Base-by-base conservation (phyloP, 768 basidiomycete genomes). In the Austroboletus festivus region DNA sequence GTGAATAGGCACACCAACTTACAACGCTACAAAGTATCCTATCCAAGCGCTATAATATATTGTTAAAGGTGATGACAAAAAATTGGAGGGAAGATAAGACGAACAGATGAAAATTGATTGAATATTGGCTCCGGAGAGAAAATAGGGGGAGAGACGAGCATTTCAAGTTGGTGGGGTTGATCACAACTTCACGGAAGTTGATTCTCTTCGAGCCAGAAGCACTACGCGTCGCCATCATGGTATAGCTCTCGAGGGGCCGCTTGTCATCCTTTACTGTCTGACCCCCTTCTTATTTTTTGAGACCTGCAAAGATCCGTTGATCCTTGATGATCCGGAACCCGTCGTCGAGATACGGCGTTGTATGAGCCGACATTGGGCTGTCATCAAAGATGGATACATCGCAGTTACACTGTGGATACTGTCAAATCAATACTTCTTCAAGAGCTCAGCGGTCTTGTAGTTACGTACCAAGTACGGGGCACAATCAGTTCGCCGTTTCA, bases 91-190 rank as follows among this genome's bases (percentile, higher is more conserved):
- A 6, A 12, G 12, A 28, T 6, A 40, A 28, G 26, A 62, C 70
- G n/a, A 47, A 69, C 59, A 82, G 69, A 60, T 81, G 80, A 41
- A 81, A 80, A 34, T 73, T 72, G 50, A 72, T 62, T 3, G 75
- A 62, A 54, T 82, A 78, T 3, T 73, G 75, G 46, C 71, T 73
- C 24, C 60, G 50, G 19, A 82, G 62, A 44, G 74, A 74, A 53
- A 82, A 63, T 28, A 82, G 62, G 0, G 81, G 79, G 1, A 82
- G 56, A 0, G 78, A 80, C 42, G 72, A 72, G 44, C 72, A 73
- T 54, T 81, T 82, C 23, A 72, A 59, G 56, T 80, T 82, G 54
- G 72, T 54, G 0, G 76, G 76, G 59, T 81, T 80, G 45, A 81
- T 60, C 19, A 48, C 30, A 8, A 44, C 37, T 5, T 56, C 39